Evolutionary conservation across 306 rosid species (phyloP).

Genomic region (Glycine latifolia): DNA sequence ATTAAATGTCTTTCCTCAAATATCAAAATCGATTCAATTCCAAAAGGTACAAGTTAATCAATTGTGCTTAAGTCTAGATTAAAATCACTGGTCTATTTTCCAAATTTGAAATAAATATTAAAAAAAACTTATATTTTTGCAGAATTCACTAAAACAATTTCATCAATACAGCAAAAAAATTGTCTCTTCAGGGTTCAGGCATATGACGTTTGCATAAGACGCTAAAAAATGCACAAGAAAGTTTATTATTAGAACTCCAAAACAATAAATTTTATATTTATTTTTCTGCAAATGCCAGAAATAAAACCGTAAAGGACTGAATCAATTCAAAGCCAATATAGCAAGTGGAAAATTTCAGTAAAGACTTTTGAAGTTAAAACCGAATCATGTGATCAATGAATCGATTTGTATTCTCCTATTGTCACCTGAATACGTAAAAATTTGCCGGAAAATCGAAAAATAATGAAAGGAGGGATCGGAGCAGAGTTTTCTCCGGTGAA

Average conservation of each 20-base stretch:
- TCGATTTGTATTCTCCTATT: background rate
- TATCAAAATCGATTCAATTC: no score
- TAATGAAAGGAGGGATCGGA: background rate
- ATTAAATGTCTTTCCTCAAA: no score
- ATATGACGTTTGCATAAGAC: background rate
- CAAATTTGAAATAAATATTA: background rate
- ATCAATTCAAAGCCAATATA: no score
- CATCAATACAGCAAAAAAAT: constrained; percentile 10
- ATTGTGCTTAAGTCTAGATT: background rate
- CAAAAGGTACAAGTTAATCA: no score
- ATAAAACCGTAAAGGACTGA: no score
- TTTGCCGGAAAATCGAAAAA: background rate
- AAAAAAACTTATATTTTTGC: background rate
- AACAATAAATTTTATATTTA: no score
- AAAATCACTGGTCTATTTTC: background rate
- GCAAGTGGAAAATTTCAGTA: background rate
- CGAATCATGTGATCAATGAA: constrained; percentile 19
- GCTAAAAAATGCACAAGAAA: no score
- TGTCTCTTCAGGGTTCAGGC: background rate
- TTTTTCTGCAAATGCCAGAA: no score
- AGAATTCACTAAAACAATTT: constrained; percentile 13
- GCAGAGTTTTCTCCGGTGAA: background rate
- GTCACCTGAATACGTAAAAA: constrained; percentile 36
- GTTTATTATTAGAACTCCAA: no score
- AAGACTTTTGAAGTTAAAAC: constrained; percentile 38